Base-by-base conservation (phyloP, 2,329 filamentous ascomycete genomes). In the Tolypocladium amazonense region DNA sequence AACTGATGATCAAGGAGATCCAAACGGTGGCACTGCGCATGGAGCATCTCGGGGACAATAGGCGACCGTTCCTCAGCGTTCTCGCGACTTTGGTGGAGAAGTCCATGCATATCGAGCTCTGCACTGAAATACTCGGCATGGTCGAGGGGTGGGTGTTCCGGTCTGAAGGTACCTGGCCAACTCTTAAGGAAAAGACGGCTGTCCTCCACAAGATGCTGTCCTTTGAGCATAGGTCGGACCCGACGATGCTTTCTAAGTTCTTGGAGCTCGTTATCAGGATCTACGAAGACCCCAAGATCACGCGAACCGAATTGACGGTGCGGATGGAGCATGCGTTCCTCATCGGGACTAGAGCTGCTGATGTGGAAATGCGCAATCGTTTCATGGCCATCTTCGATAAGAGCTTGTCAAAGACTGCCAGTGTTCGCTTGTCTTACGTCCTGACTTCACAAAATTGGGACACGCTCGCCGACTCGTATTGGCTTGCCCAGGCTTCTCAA, bases 191-290 rank as follows among this genome's bases (percentile, higher is more conserved):
- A 75, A 99, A 99, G 78, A 97, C 93, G 0, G 95, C 95, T 1
- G 94, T 99, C 1, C 77, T 99, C n/a, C 92, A 96, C 68, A 99
- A 99, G 76, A 99, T 99, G 94, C 78, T 97, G 20, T 87, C 92
- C 0, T 99, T 99, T 66, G 94, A 99, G 74, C 86, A 90, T 60
- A 84, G 94, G 45, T 77, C 82, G 35, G 93, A 97, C 70, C 84
- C 87, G 38, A 91, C 88, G 0, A 87, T 99, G 76, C 80, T 99
- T 60, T 92, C 88, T 65, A 93, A 93, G 70, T 99, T 97, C 77
- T 80, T 99, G 61, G 90, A 97, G 65, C 84, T 99, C 33, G 94
- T 99, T 33, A 96, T 99, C 66, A 87, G 92, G 56, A 97, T 99
- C 61, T 99, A 99, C 71, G 95, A 99, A 70, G 94, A 99, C 68